Conservation (phyloP, 176 grass and related monocot genomes). For the Triticum aestivum region IWGSC_CS_RefSeq_v2.1 NC_057812.1:639260630-639261129, state of each 20-base stretch:
- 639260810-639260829: slow-evolving; percentile 34
- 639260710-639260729: not conserved
- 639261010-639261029: not conserved
- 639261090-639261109: not conserved
- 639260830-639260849: not conserved
- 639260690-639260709: too few relatives aligned
- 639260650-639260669: slow-evolving; percentile 37
- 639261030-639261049: slow-evolving; percentile 48
- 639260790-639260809: slow-evolving; percentile 54
- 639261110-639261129: not conserved
- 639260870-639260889: not conserved
- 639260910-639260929: slow-evolving; percentile 58
- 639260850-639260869: not conserved
- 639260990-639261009: not conserved
- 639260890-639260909: slow-evolving; percentile 37
- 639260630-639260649: slow-evolving; percentile 29
- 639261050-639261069: slow-evolving; percentile 13
- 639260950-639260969: slow-evolving; percentile 65
- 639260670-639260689: slow-evolving; percentile 15
- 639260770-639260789: slow-evolving; percentile 37
- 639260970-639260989: slow-evolving; percentile 33
- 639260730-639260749: slow-evolving; percentile 19
- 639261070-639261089: not conserved
- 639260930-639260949: slow-evolving; percentile 40
- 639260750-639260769: slow-evolving; percentile 40